Evolutionary conservation across 2,329 filamentous ascomycete species (phyloP).

Genomic region (Colletotrichum magnum): DNA sequence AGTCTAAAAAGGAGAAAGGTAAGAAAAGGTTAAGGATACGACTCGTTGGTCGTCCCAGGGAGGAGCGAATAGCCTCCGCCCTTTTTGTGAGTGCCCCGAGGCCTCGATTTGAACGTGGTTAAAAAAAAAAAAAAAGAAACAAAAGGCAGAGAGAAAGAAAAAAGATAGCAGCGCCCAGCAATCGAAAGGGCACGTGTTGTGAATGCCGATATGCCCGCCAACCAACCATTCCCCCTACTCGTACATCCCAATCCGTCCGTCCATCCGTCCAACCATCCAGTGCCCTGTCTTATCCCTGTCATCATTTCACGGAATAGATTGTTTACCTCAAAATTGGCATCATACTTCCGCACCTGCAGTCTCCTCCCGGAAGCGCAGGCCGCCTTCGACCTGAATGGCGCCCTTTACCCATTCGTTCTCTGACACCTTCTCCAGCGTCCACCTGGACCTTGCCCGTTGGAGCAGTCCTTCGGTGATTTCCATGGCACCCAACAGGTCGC

Average conservation of each 20-base stretch:
- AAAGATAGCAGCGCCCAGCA: constrained; percentile 23
- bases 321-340: constrained; percentile 34
- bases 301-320: constrained; percentile 21
- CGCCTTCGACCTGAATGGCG: constrained; percentile 78
- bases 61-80: constrained; percentile 15
- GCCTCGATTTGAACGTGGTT: constrained; percentile 34
- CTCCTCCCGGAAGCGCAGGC: constrained; percentile 72
- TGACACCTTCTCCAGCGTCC: constrained; percentile 81
- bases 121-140: constrained; percentile 39
- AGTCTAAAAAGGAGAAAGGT: constrained; percentile 7
- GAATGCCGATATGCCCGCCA: constrained; percentile 19
- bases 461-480: constrained; percentile 87
- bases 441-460: constrained; percentile 84
- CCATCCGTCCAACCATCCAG: constrained; percentile 27
- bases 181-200: constrained; percentile 2
- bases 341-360: constrained; percentile 68
- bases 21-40: background rate
- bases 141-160: constrained; percentile 1
- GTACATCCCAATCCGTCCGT: constrained; percentile 28
- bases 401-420: constrained; percentile 81
- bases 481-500: constrained; percentile 81
- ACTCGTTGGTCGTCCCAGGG: background rate
- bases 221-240: constrained; percentile 26
- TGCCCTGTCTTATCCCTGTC: constrained; percentile 15
- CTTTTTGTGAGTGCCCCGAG: constrained; percentile 18